Evolutionary conservation across 331 rosid species (phyloP).

Genomic region (Malus hybrid): DNA sequence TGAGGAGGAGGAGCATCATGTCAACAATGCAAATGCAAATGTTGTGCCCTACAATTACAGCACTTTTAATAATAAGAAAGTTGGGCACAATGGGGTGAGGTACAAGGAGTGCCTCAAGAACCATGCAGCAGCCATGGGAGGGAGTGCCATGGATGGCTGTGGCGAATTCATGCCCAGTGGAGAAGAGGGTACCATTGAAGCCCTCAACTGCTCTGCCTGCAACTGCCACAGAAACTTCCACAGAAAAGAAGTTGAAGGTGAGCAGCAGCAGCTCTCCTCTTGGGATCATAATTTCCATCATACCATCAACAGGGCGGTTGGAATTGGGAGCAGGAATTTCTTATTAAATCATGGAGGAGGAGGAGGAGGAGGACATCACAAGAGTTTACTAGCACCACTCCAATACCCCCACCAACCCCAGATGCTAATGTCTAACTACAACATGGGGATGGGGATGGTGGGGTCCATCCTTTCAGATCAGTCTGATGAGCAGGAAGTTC

Average conservation of each 20-base stretch:
- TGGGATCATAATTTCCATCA: conserved; percentile 15
- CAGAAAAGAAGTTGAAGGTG: conserved; percentile 59
- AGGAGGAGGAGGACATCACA: conserved; percentile 8
- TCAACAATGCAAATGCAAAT: background rate
- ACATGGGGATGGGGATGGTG: conserved; percentile 27
- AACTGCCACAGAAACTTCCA: conserved; percentile 88
- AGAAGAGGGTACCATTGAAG: conserved; percentile 62
- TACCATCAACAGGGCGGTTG: conserved; percentile 9
- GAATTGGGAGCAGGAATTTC: conserved; percentile 24
- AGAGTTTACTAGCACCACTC: conserved; percentile 25
- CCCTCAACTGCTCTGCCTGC: conserved; percentile 79
- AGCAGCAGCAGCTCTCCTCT: conserved; percentile 9
- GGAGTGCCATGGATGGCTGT: conserved; percentile 79
- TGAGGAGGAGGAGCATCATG: background rate
- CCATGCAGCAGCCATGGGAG: conserved; percentile 93
- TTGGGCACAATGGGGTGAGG: background rate
- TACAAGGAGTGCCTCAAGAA: conserved; percentile 82
- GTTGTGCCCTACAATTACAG: background rate
- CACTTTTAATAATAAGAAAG: background rate
- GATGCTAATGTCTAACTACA: conserved; percentile 60
- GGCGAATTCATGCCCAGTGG: conserved; percentile 93
- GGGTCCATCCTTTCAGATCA: conserved; percentile 44
- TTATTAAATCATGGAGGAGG: conserved; percentile 19
- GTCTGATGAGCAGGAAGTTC: conserved; percentile 48
- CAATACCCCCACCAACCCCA: conserved; percentile 43